These are phyloP conservation scores for Entomophthora muscae DNA, from an alignment of 371 early-diverging fungal species.

Conservation along the genomic window DNA sequence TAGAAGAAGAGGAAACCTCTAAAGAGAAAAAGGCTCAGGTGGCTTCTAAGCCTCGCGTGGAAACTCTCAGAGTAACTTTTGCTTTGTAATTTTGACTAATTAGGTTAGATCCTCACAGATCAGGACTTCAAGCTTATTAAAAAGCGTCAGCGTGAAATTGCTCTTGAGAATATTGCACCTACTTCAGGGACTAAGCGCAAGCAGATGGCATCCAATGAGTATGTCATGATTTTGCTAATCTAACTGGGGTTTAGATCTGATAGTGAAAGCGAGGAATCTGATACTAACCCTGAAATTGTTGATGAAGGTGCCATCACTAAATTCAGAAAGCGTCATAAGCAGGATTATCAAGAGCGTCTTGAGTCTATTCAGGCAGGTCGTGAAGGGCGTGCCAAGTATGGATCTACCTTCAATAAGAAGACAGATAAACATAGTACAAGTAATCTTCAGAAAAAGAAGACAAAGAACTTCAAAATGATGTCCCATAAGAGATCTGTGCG, in stretches of 20 bases:
- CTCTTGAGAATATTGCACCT: neutral
- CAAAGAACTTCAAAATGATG: constrained; percentile 89
- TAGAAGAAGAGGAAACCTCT: neutral
- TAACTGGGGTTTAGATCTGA: neutral
- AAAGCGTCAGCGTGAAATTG: neutral
- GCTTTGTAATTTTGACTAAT: neutral
- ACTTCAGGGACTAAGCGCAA: neutral
- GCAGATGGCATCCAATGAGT: neutral
- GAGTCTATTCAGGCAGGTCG: constrained; percentile 69
- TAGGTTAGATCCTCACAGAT: constrained; percentile 61
- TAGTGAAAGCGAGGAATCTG: neutral
- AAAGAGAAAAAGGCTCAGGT: neutral
- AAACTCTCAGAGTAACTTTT: constrained; percentile 7
- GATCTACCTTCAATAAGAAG: constrained; percentile 62
- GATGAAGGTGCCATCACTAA: constrained; percentile 55
- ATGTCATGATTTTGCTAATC: neutral
- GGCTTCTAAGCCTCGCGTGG: neutral
- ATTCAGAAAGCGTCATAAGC: constrained; percentile 72
- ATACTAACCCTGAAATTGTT: constrained; percentile 25
- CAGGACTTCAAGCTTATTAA: constrained; percentile 47
- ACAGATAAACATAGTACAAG: constrained; percentile 64
- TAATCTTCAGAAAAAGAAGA: constrained; percentile 81
- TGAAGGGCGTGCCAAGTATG: constrained; percentile 80
- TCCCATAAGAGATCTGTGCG: constrained; percentile 70
- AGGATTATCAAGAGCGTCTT: constrained; percentile 80